phyloP scores from a whole-genome alignment of 768 basidiomycete genomes.

The Rhodotorula babjevae region DNA sequence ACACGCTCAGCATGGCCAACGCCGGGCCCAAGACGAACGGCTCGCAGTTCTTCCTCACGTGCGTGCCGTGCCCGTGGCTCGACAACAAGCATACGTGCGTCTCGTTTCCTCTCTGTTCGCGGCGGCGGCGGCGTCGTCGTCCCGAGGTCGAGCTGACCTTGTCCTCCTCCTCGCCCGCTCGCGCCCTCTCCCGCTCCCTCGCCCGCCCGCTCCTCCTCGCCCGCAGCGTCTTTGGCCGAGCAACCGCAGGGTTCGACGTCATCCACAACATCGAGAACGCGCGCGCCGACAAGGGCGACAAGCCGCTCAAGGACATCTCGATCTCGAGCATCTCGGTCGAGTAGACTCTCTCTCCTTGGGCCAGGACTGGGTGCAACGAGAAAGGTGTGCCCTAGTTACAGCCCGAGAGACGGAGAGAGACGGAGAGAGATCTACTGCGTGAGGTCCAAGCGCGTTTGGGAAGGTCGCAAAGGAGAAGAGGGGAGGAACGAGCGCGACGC shows the following conservation, averaged over 20 bases:
- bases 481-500: too few species aligned
- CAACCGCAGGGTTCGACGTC: conserved; percentile 78
- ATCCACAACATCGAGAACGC: conserved; percentile 73
- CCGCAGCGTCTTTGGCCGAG: conserved; percentile 80
- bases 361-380: too few species aligned
- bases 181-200: not conserved
- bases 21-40: conserved; percentile 86
- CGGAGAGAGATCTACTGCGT: not conserved
- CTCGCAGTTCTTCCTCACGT: conserved; percentile 97
- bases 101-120: not conserved
- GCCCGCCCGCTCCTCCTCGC: too few species aligned
- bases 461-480: too few species aligned
- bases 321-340: conserved; percentile 39
- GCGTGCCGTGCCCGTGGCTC: conserved; percentile 76
- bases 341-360: not conserved
- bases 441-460: too few species aligned
- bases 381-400: not conserved
- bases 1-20: conserved; percentile 80
- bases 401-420: not conserved
- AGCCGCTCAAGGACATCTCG: conserved; percentile 44
- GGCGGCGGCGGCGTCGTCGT: too few species aligned
- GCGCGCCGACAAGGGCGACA: conserved; percentile 46
- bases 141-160: too few species aligned
- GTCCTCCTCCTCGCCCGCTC: not conserved
- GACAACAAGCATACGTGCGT: conserved; percentile 50